These are phyloP conservation scores for Amniculicola lignicola DNA, from an alignment of 495 filamentous ascomycete genomes.

Conservation along the genomic window DNA sequence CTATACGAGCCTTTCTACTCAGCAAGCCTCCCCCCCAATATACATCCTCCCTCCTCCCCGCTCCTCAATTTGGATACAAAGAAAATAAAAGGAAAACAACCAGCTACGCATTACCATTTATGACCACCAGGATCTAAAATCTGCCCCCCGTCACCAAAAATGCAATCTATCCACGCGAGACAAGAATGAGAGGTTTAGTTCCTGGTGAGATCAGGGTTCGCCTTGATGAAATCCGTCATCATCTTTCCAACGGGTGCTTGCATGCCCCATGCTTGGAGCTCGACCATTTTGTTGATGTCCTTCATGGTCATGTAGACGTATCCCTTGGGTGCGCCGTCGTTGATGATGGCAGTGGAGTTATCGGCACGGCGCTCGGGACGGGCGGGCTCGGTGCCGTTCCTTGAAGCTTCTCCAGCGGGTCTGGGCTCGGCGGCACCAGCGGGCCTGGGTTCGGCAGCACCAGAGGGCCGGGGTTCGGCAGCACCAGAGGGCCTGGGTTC, in stretches of 20 bases:
- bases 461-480: neutral
- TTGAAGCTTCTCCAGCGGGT: neutral
- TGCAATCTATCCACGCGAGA: neutral
- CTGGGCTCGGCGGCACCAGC: neutral
- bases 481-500: too few relatives aligned
- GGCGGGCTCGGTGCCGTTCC: neutral
- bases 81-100: too few relatives aligned
- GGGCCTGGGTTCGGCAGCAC: neutral
- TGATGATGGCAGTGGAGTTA: neutral
- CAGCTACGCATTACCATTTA: too few relatives aligned
- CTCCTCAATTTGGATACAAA: too few relatives aligned
- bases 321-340: neutral
- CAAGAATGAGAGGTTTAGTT: too few relatives aligned
- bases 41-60: too few relatives aligned
- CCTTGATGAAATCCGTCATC: conserved; percentile 22
- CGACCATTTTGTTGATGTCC: conserved; percentile 21
- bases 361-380: neutral
- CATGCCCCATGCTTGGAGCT: conserved; percentile 13
- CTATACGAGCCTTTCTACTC: too few relatives aligned
- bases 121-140: too few relatives aligned
- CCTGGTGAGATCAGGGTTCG: too few relatives aligned
- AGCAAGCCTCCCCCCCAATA: too few relatives aligned
- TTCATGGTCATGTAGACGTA: conserved; percentile 18
- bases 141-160: too few relatives aligned
- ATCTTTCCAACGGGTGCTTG: conserved; percentile 13